Evolutionary conservation across 1,284 basidiomycete genomes (phyloP).

Genomic region (Rhodotorula sp.): DNA sequence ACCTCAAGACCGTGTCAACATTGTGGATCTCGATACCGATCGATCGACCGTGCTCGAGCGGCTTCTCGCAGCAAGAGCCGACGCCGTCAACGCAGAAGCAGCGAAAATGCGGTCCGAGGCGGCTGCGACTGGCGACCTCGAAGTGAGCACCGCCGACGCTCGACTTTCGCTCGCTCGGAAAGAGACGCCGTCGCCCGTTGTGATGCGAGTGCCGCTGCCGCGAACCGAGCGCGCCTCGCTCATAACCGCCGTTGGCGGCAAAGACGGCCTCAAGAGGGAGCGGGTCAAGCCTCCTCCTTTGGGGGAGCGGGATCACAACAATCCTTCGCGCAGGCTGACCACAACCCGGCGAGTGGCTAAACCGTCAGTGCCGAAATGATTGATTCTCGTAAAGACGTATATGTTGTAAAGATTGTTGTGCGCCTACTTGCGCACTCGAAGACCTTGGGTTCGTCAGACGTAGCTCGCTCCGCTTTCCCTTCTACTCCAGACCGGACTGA

Average conservation of each 20-base stretch:
- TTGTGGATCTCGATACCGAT: slow-evolving; percentile 38
- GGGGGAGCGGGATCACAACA: slow-evolving; percentile 19
- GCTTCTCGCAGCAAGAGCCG: slow-evolving; percentile 17
- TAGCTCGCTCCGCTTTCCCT: no score
- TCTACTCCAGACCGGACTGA: no score
- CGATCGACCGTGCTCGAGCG: slow-evolving; percentile 27
- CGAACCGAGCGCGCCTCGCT: background rate
- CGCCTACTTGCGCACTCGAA: no score
- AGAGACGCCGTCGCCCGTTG: slow-evolving; percentile 20
- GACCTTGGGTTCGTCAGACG: no score
- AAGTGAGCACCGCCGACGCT: background rate
- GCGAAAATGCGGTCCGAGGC: background rate
- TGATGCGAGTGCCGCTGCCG: slow-evolving; percentile 6
- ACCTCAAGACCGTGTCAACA: slow-evolving; percentile 26
- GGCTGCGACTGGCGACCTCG: background rate
- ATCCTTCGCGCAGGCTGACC: background rate
- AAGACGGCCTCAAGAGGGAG: background rate
- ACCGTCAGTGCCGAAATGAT: background rate
- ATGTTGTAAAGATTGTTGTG: no score
- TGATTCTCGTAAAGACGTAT: no score
- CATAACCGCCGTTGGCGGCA: background rate
- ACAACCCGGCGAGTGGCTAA: background rate
- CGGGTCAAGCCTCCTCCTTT: slow-evolving; percentile 6
- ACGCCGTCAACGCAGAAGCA: background rate
- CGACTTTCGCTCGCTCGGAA: background rate